Evolutionary conservation across 192 early-diverging fungal genomes (phyloP).

Genomic region (Rhizophagus clarus): DNA sequence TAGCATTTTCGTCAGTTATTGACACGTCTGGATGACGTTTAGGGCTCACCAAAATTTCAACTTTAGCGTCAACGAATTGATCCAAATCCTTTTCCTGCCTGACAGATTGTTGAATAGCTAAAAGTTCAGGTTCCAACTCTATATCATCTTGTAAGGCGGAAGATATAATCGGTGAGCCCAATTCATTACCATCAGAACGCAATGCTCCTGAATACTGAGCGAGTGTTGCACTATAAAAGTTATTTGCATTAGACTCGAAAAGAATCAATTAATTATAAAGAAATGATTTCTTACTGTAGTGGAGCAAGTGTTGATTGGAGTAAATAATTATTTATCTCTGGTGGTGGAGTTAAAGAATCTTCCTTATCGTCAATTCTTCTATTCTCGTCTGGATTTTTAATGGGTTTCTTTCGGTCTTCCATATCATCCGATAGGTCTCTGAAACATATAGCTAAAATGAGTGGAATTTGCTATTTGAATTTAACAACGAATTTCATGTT

Average conservation of each 20-base stretch:
- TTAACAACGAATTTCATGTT: background rate
- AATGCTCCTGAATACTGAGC: constrained; percentile 12
- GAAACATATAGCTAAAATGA: background rate
- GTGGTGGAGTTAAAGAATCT: constrained; percentile 19
- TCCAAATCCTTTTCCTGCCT: background rate
- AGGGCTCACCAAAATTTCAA: constrained; percentile 6
- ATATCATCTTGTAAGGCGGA: constrained; percentile 4
- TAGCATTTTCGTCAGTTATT: background rate
- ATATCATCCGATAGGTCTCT: constrained; percentile 5
- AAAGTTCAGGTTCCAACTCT: constrained; percentile 25
- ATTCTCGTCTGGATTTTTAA: constrained; percentile 1
- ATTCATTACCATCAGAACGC: background rate
- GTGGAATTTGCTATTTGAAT: background rate
- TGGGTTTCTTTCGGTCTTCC: background rate
- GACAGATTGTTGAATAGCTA: background rate
- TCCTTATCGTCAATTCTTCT: background rate
- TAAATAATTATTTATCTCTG: background rate
- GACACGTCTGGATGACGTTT: background rate
- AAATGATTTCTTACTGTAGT: constrained; percentile 6
- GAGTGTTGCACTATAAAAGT: background rate
- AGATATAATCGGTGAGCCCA: background rate
- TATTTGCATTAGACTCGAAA: background rate
- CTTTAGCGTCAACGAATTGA: background rate
- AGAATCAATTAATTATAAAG: background rate
- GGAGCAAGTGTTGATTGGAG: constrained; percentile 1